Evolutionary conservation across 441 rosid genomes (phyloP), one percentile per base, ranked within the genome.

Genomic region (Dalechampia spathulata): DNA sequence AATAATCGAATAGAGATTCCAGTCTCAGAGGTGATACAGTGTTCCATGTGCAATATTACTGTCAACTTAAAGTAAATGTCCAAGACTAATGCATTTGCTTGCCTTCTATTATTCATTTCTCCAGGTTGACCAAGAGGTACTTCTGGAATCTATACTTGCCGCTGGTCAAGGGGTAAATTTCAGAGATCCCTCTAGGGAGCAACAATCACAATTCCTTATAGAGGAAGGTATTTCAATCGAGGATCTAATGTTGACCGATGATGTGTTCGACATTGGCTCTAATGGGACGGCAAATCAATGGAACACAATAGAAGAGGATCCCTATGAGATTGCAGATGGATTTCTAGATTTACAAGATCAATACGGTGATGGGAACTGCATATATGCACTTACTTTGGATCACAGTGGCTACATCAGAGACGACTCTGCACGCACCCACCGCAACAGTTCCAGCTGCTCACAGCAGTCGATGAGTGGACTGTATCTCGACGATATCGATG

Each of bases 161-260:
- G 17, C 26, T 0, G 17, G 27, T 13, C 9, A 19, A 8, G 37
- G 17, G 23, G 9, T 2, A 20, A 41, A 27, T 19, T 26, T 26
- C 13, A 12, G 26, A 7, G 14, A 2, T 20, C 23, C 16, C 21
- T 14, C 13, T 15, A 1, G 4, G 13, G n/a, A 5, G 40, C 57
- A 51, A 23, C 50, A 30, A 30, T 8, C 15, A 7, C 57, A 28
- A 12, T 6, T 60, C 44, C 14, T 14, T 16, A 42, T 28, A 19
- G 64, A 42, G 4, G 16, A 51, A 52, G 64, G 64, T 23, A 6
- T 51, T 43, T 38, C 49, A 4, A 20, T 30, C 1, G 57, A 51
- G 3, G 50, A 42, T 23, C 11, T 44, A n/a, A n/a, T 2, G 22
- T 30, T 43, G 56, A 0, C 28, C 1, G 4, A 32, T 22, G 39